Percentiles rank a stretch among this genome's conserved stretches.
Evolutionary conservation across 148 eudicot genomes (phyloP).

Genomic region (Silene uniflora): DNA sequence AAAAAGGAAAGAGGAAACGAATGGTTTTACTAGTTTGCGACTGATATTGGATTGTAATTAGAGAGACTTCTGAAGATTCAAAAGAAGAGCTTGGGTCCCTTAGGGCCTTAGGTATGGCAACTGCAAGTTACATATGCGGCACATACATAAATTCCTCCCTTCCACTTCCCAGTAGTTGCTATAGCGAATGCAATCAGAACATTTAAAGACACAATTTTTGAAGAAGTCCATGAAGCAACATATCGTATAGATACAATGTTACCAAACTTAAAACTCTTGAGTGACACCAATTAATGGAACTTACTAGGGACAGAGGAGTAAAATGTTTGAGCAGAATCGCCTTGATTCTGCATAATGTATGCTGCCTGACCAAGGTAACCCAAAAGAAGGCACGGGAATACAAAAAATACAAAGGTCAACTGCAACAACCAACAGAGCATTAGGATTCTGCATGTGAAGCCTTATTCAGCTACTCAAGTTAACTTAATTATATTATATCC

Average conservation of each 20-base stretch:
- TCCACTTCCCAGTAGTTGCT: background rate
- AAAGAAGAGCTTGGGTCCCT: background rate
- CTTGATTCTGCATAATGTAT: conserved; percentile 78
- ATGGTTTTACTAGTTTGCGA: background rate
- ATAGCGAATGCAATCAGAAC: background rate
- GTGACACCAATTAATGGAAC: conserved; percentile 17
- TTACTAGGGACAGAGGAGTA: conserved; percentile 89
- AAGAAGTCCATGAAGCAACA: background rate
- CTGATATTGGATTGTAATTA: background rate
- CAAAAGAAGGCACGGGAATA: conserved; percentile 92
- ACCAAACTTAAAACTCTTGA: background rate
- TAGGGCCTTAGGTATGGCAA: background rate
- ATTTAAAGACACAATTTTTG: background rate
- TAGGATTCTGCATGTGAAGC: background rate
- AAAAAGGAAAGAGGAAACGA: conserved; percentile 19
- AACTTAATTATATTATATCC: background rate
- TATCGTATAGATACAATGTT: background rate
- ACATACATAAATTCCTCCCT: background rate
- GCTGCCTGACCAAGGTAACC: conserved; percentile 99
- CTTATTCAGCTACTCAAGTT: background rate
- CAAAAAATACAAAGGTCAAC: conserved; percentile 86
- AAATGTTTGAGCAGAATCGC: conserved; percentile 65
- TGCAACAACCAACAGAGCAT: conserved; percentile 40
- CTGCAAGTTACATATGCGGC: background rate
- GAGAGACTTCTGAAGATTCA: background rate